phyloP scores from a whole-genome alignment of 495 filamentous ascomycete species.

The Penicillium silybi region DNA sequence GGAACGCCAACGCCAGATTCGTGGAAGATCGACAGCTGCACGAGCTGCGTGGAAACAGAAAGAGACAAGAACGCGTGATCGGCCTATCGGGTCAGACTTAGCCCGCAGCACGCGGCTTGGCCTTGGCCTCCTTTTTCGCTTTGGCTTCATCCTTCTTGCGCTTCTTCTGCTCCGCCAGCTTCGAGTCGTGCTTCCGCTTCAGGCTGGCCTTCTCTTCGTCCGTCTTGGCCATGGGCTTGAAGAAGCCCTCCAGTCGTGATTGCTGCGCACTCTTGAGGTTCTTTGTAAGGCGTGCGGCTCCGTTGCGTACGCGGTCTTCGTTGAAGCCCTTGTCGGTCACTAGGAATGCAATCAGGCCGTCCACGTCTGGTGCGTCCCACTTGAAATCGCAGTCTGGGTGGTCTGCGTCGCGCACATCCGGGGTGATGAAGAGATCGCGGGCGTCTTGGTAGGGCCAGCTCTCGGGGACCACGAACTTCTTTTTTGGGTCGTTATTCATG shows the following conservation, averaged over 20 bases:
- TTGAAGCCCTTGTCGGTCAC: slow-evolving; percentile 94
- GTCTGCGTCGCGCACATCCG: slow-evolving; percentile 82
- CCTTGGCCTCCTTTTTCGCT: slow-evolving; percentile 83
- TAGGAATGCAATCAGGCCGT: slow-evolving; percentile 82
- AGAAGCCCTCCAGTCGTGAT: slow-evolving; percentile 92
- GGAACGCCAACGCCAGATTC: slow-evolving; percentile 7
- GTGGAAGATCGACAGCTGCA: not conserved
- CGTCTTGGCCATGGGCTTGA: slow-evolving; percentile 88
- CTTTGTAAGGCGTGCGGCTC: slow-evolving; percentile 73
- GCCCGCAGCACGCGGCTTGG: slow-evolving; percentile 72
- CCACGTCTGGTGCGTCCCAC: slow-evolving; percentile 89
- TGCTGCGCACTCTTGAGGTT: slow-evolving; percentile 87
- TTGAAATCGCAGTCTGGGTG: slow-evolving; percentile 91
- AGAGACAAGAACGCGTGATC: not conserved
- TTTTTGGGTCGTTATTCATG: slow-evolving; percentile 69
- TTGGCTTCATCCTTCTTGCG: slow-evolving; percentile 84
- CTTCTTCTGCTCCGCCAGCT: slow-evolving; percentile 85
- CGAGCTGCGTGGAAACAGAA: not conserved
- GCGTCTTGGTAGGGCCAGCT: slow-evolving; percentile 94
- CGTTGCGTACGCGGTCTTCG: slow-evolving; percentile 83
- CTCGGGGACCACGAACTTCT: slow-evolving; percentile 78
- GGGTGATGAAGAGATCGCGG: slow-evolving; percentile 82
- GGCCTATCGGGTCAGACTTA: slow-evolving; percentile 17
- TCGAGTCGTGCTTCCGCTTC: slow-evolving; percentile 92
- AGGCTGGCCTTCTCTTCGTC: slow-evolving; percentile 73